A percentile compares a stretch with the other conserved stretches of the same genome.
phyloP scores from a whole-genome alignment of 192 early-diverging fungal genomes.

The Podila epicladia region DNA sequence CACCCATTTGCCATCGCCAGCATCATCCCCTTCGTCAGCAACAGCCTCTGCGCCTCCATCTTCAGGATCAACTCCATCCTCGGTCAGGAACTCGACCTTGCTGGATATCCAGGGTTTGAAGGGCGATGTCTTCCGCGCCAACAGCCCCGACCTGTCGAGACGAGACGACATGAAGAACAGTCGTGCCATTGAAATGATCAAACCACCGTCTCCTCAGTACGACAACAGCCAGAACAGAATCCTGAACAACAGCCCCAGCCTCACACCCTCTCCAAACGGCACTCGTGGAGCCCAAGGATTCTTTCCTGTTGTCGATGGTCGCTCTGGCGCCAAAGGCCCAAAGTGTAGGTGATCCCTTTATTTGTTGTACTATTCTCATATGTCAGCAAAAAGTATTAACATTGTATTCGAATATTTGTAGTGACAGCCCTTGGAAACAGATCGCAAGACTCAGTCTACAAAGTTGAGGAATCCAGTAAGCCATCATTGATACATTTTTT shows the following conservation, averaged over 20 bases:
- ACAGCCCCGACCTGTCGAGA: slow-evolving; percentile 19
- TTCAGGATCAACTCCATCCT: slow-evolving; percentile 7
- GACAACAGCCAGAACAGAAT: slow-evolving; percentile 16
- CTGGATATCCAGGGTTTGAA: slow-evolving; percentile 8
- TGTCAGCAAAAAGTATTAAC: too few relatives aligned
- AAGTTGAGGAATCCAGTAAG: too few relatives aligned
- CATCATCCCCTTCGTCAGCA: slow-evolving; percentile 18
- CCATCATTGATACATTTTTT: too few relatives aligned
- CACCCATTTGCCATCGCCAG: slow-evolving; percentile 9
- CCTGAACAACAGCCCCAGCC: slow-evolving; percentile 5
- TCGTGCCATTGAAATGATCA: slow-evolving; percentile 20
- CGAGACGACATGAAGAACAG: slow-evolving; percentile 13
- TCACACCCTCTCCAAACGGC: slow-evolving; percentile 1
- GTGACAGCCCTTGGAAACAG: slow-evolving; percentile 13
- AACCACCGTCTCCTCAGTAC: not conserved
- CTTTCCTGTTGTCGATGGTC: slow-evolving; percentile 38
- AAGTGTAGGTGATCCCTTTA: slow-evolving; percentile 5
- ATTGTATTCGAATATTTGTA: not conserved
- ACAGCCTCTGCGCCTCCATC: slow-evolving; percentile 16
- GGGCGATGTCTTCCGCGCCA: not conserved
- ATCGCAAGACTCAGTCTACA: not conserved
- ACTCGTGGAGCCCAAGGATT: slow-evolving; percentile 21
- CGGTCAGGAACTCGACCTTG: slow-evolving; percentile 1
- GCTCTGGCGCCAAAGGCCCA: slow-evolving; percentile 14
- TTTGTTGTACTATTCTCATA: not conserved